Base-by-base conservation (phyloP, 805 yeast genomes). In the Starmerella floricola region DNA sequence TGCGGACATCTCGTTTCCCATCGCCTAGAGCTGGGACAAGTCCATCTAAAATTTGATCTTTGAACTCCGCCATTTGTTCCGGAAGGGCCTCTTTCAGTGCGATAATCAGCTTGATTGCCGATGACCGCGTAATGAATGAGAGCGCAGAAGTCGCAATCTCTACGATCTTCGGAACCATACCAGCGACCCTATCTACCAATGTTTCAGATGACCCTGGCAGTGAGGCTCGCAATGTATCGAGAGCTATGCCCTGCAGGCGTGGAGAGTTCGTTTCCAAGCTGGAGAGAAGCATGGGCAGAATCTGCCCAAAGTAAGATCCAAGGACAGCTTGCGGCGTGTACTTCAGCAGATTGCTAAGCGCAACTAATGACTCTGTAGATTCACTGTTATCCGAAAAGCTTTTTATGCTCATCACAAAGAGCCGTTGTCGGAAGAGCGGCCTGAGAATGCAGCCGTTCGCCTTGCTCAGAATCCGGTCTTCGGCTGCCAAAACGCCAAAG, bases 391-490 rank as follows among this genome's bases (percentile, higher is more conserved):
- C 44, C 36, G 45, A 61, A 76, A 85, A 57, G 24, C 57, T 59
- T 0, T 81, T 80, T 5, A 84, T 66, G 1, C 76, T 63, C 8
- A 67, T 62, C 45, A 74, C 73, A 56, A 85, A 84, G 20, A 83
- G 68, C 49, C 77, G 77, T 55, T 91, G 98, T 56, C 85, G 85
- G 67, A 80, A 84, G 19, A 91, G 66, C 34, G 72, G 59, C 45
- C 81, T 72, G 16, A 79, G 71, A 45, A 77, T 74, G 42, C 80
- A 67, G 48, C 75, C 75, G 47, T 68, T 57, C 26, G 61, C 69
- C 53, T 73, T 75, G 35, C 68, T 62, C 42, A 80, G 73, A 5
- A 79, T 62, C 15, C 73, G 71, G 38, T 81, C 68, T 51, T 84
- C 87, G n/a, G 76, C 66, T 24, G 82, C 72, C 16, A 84, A 55